These are phyloP conservation scores for Saksenaea oblongispora DNA, from an alignment of 371 early-diverging fungal species.

Conservation along the genomic window DNA sequence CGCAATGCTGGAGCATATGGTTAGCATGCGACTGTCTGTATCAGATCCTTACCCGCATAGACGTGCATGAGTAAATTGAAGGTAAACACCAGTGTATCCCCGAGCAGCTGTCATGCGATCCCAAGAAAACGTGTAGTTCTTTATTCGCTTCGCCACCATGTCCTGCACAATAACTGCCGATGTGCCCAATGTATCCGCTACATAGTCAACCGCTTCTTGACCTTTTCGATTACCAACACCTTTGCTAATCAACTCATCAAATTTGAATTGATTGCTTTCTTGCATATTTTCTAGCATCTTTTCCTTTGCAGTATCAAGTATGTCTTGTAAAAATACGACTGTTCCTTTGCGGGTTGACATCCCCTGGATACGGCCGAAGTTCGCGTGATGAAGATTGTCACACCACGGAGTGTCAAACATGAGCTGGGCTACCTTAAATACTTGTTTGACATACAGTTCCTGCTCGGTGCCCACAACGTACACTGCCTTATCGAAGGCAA, in stretches of 20 bases:
- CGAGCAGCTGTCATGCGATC: slow-evolving; percentile 88
- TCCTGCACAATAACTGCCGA: slow-evolving; percentile 93
- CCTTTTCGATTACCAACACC: not conserved
- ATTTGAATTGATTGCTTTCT: slow-evolving; percentile 64
- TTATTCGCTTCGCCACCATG: slow-evolving; percentile 85
- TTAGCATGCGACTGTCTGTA: not conserved
- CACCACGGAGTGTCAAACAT: slow-evolving; percentile 33
- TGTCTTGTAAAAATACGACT: slow-evolving; percentile 94
- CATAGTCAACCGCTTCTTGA: slow-evolving; percentile 41
- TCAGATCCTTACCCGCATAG: slow-evolving; percentile 57
- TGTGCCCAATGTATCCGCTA: slow-evolving; percentile 70
- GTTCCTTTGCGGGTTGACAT: slow-evolving; percentile 96
- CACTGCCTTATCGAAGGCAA: slow-evolving; percentile 79
- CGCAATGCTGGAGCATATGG: slow-evolving; percentile 21
- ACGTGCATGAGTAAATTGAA: slow-evolving; percentile 94
- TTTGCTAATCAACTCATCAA: slow-evolving; percentile 57
- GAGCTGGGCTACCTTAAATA: slow-evolving; percentile 84
- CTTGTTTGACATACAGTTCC: slow-evolving; percentile 85
- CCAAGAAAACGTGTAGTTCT: slow-evolving; percentile 95
- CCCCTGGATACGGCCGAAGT: slow-evolving; percentile 92
- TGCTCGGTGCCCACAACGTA: slow-evolving; percentile 95
- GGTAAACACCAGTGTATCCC: slow-evolving; percentile 96
- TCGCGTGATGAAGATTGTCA: slow-evolving; percentile 76
- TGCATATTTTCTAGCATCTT: not conserved
- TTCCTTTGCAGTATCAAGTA: slow-evolving; percentile 82